Conservation (phyloP, 2,329 filamentous ascomycete genomes). For the Penicillium sp. region DNA sequence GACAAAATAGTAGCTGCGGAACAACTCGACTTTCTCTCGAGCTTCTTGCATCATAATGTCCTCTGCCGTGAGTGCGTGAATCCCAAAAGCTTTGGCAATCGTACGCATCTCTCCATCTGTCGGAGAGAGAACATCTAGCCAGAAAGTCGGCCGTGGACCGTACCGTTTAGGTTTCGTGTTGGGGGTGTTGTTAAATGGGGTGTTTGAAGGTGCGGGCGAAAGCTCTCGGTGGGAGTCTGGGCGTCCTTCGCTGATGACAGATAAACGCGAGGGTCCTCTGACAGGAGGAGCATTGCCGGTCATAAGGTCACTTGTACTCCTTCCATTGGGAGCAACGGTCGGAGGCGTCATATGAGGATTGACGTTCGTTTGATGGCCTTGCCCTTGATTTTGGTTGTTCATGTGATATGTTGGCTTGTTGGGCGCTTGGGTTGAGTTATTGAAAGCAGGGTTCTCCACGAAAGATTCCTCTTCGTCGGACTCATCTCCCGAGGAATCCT, state of each 20-base stretch:
- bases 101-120: conserved; percentile 96
- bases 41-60: conserved; percentile 98
- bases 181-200: conserved; percentile 13
- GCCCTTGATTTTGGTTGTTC: conserved; percentile 6
- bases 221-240: conserved; percentile 30
- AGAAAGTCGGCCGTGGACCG: conserved; percentile 89
- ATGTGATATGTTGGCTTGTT: conserved; percentile 3
- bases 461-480: conserved; percentile 41
- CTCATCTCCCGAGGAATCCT: conserved; percentile 69
- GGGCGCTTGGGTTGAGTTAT: conserved; percentile 3
- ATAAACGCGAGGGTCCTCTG: conserved; percentile 30
- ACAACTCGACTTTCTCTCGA: conserved; percentile 95
- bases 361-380: conserved; percentile 1
- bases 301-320: neutral
- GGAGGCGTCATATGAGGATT: neutral
- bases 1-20: conserved; percentile 97
- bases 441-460: conserved; percentile 14
- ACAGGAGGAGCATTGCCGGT: neutral
- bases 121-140: conserved; percentile 87
- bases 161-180: conserved; percentile 51
- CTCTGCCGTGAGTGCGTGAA: conserved; percentile 91
- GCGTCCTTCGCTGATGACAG: conserved; percentile 35
- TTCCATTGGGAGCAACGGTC: conserved; percentile 8
- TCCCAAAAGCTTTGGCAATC: conserved; percentile 86
- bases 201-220: conserved; percentile 23